Base-by-base conservation (phyloP, 2,329 filamentous ascomycete genomes). In the Aureobasidium sp. region DNA sequence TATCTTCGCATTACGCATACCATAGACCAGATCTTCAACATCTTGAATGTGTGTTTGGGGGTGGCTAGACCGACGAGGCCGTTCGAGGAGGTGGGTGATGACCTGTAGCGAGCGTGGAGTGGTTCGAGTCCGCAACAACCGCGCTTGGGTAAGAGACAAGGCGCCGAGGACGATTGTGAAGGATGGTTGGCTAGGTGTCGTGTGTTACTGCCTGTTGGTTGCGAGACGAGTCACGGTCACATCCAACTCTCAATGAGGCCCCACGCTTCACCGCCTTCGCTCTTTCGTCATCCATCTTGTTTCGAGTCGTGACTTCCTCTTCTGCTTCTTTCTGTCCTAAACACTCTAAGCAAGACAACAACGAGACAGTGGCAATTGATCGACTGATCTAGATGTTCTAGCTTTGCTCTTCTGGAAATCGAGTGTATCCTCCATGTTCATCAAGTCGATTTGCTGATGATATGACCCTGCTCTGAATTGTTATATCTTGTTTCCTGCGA, bases 21-120 rank as follows among this genome's bases (percentile, higher is more conserved):
- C 93, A 97, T 96, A 71, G 91, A 96, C 94, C 93, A 97, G 82
- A 97, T 97, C 81, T 97, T 97, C 82, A 97, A 84, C 94, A 97
- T 97, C 73, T 80, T 92, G 75, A 27, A 66, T 42, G 25, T 34
- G 20, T 57, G 31, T n/a, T 37, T 42, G 20, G n/a, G 51, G 22
- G 51, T 48, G 22, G 34, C 14, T 47, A 31, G 55, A 64, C 51
- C 62, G 62, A 27, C 62, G 58, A 58, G 52, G 62, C 36, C 52
- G 58, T 27, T 31, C 15, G 9, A 52, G n/a, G 57, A 52, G n/a
- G 57, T 51, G 22, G n/a, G 12, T 25, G 34, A 20, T 49, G 44
- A 22, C 7, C 9, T 42, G 29, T 39, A 47, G 31, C 42, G 55
- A 58, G 42, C 3, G 55, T 48, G 55, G 41, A 37, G 39, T 22